Evolutionary conservation across 805 yeast genomes (phyloP), one percentile per base, ranked within the genome.

Genomic region (Wickerhamiella australiensis): DNA sequence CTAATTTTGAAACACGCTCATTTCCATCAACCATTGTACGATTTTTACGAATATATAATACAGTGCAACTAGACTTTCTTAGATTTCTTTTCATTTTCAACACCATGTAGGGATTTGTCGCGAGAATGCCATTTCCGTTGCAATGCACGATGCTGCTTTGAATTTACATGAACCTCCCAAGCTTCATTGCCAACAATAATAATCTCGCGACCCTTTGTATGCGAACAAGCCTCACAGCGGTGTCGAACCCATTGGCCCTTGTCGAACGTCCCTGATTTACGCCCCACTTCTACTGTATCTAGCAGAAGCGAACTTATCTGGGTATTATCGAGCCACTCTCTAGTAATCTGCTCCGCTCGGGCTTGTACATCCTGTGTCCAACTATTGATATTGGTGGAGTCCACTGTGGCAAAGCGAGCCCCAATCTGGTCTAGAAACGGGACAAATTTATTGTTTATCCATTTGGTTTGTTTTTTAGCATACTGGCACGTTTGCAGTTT

Each of bases 381-480:
- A 2, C 63, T 38, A 0, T 53, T 25, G 46, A 90, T 63, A 61
- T 86, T 81, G 0, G 92, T 76, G 0, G 97, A 90, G 66, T 92
- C 83, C 4, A 88, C 64, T 0, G 86, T 58, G 53, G 75, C 84
- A 5, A 85, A 60, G 36, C 76, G 73, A 0, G 86, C 86, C 0
- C 85, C 85, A 46, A 79, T 70, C 27, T 73, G 69, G 17, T 64
- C 62, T 17, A 80, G 61, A 62, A 81, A 87, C 0, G 79, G 76
- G 0, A 80, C 71, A 12, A 92, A 65, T 52, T 78, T 69, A 56
- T 82, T 84, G 45, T 74, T 73, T 53, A 92, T 87, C 96, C 97
- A 92, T 61, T 86, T 87, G 11, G 86, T 79, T 61, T 92, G 98
- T 53, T 75, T 75, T 54, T 79, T 80, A 0, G 97, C 95, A 64